These are phyloP conservation scores for Mycena venus DNA, from an alignment of 768 basidiomycete species.

Conservation along the genomic window DNA sequence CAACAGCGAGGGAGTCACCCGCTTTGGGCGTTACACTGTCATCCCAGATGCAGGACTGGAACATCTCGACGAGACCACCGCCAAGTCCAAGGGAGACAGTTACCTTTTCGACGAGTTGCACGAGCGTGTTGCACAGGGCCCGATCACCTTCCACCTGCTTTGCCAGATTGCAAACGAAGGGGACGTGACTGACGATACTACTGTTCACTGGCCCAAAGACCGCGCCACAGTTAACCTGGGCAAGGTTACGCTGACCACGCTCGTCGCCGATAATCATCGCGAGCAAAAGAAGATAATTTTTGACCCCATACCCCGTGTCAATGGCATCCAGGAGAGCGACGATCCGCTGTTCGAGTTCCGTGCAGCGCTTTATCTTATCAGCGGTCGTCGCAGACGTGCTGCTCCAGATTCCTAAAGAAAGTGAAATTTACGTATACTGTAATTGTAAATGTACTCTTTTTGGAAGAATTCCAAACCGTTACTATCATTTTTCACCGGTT, in stretches of 20 bases:
- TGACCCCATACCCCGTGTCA: constrained; percentile 36
- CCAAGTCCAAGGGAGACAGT: constrained; percentile 28
- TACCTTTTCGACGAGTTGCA: constrained; percentile 37
- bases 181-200: constrained; percentile 34
- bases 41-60: constrained; percentile 34
- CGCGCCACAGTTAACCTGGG: constrained; percentile 32
- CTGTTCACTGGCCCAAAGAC: constrained; percentile 38
- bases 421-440: background rate
- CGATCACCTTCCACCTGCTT: constrained; percentile 32
- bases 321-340: constrained; percentile 32
- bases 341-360: constrained; percentile 37
- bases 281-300: constrained; percentile 37
- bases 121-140: constrained; percentile 24
- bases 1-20: constrained; percentile 23
- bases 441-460: background rate
- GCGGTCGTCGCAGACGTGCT: constrained; percentile 34
- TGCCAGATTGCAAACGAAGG: constrained; percentile 36
- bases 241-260: constrained; percentile 23
- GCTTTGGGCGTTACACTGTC: constrained; percentile 34
- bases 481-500: constrained; percentile 4
- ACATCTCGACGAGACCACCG: constrained; percentile 30
- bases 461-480: background rate
- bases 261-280: constrained; percentile 25
- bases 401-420: constrained; percentile 9
- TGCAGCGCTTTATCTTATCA: constrained; percentile 38